Base-by-base conservation (phyloP, 2,329 filamentous ascomycete genomes). In the Acrodontium crateriforme region DNA sequence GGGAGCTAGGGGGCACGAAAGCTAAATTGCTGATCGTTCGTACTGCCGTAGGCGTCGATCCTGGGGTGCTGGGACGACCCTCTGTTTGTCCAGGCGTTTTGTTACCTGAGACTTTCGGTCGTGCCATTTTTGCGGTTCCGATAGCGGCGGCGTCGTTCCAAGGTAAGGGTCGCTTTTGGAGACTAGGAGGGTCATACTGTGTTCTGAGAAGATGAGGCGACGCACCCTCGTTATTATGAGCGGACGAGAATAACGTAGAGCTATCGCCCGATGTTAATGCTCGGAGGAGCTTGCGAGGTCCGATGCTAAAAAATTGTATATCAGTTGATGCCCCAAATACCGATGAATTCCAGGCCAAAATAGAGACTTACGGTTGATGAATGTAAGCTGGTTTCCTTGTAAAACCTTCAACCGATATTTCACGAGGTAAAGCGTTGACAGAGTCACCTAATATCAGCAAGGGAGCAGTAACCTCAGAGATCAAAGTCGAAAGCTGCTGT, bases 251-350 rank as follows among this genome's bases (percentile, higher is more conserved):
- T n/a, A n/a, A n/a, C n/a, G n/a, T n/a, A n/a, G 26, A 21, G 25
- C 28, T 18, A 7, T 24, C 14, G 4, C 17, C 32, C 4, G 36
- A 31, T 4, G 29, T 23, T 7, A 45, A 16, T 4, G 34, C 38
- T 23, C 38, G 32, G 2, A 29, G 14, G 12, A 45, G 27, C 16
- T 42, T 44, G 6, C 33, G 31, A 7, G 42, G 42, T 1, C 42
- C 42, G 14, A 45, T 34, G 9, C 30, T 32, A 14, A 9, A 15
- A 24, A 5, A 4, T 20, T 9, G 15, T 18, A n/a, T 4, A 29
- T 34, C 27, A 30, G 28, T 12, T 6, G 14, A n/a, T n/a, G 11
- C 12, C 20, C 9, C 18, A 7, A 16, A 13, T 16, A 14, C 16
- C 13, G 9, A 29, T 29, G 18, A 15, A 15, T 28, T 14, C 8